These are phyloP conservation scores for Tillandsia leiboldiana DNA, from an alignment of 176 grass and related monocot genomes.

Conservation along the genomic window DNA sequence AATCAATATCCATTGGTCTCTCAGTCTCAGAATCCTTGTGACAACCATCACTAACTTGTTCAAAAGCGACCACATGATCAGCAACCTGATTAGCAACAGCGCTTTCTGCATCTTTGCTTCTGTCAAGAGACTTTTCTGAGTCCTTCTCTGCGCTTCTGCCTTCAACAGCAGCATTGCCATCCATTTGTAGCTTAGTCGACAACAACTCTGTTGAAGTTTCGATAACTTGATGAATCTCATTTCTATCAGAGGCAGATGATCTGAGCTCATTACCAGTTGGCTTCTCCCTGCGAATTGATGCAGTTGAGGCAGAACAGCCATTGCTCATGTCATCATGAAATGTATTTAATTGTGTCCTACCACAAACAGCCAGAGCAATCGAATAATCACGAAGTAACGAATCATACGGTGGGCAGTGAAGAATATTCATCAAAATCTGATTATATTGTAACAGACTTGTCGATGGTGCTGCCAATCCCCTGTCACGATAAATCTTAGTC, in stretches of 20 bases:
- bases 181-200: constrained; percentile 3
- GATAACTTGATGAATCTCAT: not conserved
- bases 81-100: not conserved
- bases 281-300: constrained; percentile 4
- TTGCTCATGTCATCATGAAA: constrained; percentile 18
- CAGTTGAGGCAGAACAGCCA: constrained; percentile 4
- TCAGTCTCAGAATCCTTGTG: not conserved
- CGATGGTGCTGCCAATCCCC: constrained; percentile 45
- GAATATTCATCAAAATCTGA: constrained; percentile 51
- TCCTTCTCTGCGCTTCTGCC: not conserved
- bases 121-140: not conserved
- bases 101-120: not conserved
- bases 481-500: constrained; percentile 52
- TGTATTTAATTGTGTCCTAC: constrained; percentile 51
- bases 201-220: not conserved
- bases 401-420: constrained; percentile 62
- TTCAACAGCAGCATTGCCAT: not conserved
- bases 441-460: constrained; percentile 54
- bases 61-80: not conserved
- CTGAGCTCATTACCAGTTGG: constrained; percentile 20
- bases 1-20: constrained; percentile 1
- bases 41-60: not conserved
- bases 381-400: constrained; percentile 66
- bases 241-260: constrained; percentile 7
- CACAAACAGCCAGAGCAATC: constrained; percentile 62